Conservation (phyloP, 306 rosid species). For the Glycine tomentella region DNA sequence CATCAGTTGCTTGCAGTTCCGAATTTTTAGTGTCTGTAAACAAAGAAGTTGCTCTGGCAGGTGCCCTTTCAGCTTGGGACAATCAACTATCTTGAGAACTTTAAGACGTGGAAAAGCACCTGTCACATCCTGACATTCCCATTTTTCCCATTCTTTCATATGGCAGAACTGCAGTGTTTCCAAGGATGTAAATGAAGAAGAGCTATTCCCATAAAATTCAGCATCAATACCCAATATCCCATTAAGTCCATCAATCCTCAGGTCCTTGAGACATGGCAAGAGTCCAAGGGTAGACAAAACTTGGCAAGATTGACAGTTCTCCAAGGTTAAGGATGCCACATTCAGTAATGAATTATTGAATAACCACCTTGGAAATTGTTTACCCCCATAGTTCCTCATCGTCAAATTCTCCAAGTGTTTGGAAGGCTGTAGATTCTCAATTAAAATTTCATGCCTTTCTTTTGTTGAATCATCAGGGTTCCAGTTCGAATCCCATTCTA, state of each 20-base stretch:
- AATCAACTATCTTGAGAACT: too few species aligned
- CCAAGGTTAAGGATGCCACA: background rate
- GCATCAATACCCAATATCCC: background rate
- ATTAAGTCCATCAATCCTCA: rapidly evolving
- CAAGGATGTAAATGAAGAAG: background rate
- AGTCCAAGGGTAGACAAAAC: background rate
- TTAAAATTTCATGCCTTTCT: too few species aligned
- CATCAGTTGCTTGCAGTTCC: too few species aligned
- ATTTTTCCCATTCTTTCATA: background rate
- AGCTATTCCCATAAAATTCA: background rate
- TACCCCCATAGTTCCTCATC: background rate
- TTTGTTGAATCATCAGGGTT: too few species aligned
- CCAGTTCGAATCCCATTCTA: too few species aligned
- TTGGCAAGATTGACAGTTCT: background rate
- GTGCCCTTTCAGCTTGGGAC: too few species aligned
- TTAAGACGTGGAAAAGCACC: too few species aligned
- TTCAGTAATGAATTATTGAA: background rate
- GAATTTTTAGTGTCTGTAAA: too few species aligned
- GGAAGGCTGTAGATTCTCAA: too few species aligned
- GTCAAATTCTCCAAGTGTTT: background rate
- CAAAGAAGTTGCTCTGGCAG: too few species aligned
- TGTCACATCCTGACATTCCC: background rate
- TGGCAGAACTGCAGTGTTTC: rapidly evolving
- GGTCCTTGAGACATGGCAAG: background rate
- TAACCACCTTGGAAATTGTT: background rate